phyloP scores from a whole-genome alignment of 106 monocot species.

The Hemerocallis citrina region DNA sequence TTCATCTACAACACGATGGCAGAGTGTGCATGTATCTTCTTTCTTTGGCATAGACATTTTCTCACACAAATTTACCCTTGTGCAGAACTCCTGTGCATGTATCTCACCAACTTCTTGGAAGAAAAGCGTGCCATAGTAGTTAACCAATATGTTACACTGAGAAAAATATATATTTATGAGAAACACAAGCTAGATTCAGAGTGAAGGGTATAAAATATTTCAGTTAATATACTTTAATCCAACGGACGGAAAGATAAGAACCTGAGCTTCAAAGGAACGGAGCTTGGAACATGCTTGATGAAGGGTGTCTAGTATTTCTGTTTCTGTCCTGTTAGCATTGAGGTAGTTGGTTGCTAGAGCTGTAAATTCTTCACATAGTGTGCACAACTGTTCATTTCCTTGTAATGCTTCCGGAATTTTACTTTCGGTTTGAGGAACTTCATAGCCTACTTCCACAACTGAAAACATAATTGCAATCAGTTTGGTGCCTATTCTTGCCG shows the following conservation, averaged over 20 bases:
- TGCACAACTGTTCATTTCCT: slow-evolving; percentile 37
- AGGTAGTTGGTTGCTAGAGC: slow-evolving; percentile 35
- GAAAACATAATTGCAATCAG: not conserved
- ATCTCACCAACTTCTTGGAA: slow-evolving; percentile 33
- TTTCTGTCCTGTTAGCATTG: slow-evolving; percentile 40
- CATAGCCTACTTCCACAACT: not conserved
- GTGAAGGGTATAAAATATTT: no score
- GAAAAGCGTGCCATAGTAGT: slow-evolving; percentile 58
- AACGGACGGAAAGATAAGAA: slow-evolving; percentile 11
- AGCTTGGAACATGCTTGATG: slow-evolving; percentile 47
- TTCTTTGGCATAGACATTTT: slow-evolving; percentile 8
- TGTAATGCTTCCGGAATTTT: slow-evolving; percentile 3
- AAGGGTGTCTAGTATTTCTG: slow-evolving; percentile 34
- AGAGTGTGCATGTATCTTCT: slow-evolving; percentile 35
- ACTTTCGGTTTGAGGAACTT: not conserved
- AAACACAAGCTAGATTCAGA: no score
- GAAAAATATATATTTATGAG: no score
- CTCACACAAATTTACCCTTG: slow-evolving; percentile 46
- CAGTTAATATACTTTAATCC: not conserved
- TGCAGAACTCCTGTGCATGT: slow-evolving; percentile 58
- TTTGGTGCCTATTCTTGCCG: not conserved
- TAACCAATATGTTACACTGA: slow-evolving; percentile 66
- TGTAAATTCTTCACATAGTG: slow-evolving; percentile 48
- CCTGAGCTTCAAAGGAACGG: slow-evolving; percentile 37
- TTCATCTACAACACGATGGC: slow-evolving; percentile 38